Conservation (phyloP, 208 protist species). For the Crithidia brevicula region DNA sequence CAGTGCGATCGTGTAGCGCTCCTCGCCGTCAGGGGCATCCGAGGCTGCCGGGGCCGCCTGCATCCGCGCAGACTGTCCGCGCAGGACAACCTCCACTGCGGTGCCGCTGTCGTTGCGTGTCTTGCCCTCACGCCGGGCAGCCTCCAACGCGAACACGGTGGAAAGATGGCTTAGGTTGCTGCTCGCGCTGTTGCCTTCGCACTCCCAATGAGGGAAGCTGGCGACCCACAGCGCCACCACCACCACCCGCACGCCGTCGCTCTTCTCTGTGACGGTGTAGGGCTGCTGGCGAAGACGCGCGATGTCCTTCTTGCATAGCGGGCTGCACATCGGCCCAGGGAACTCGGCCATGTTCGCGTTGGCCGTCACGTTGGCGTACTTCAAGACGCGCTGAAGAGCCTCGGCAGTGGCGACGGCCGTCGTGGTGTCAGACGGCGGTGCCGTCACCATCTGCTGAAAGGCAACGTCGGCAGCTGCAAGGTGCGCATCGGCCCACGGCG, state of each 20-base stretch:
- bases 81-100: background rate
- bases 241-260: conserved; percentile 76
- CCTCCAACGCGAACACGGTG: conserved; percentile 21
- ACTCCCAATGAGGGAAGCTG: conserved; percentile 52
- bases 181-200: background rate
- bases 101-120: background rate
- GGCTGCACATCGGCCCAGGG: conserved; percentile 77
- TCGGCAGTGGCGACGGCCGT: background rate
- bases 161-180: conserved; percentile 11
- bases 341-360: conserved; percentile 37
- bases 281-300: conserved; percentile 15
- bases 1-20: background rate
- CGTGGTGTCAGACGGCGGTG: background rate
- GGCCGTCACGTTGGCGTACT: conserved; percentile 21
- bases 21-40: background rate
- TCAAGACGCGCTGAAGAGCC: conserved; percentile 16
- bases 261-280: conserved; percentile 84
- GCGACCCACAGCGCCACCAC: conserved; percentile 34
- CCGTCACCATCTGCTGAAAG: conserved; percentile 2
- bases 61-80: background rate
- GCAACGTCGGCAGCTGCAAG: background rate
- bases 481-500: background rate
- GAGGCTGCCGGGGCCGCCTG: background rate
- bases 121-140: conserved; percentile 2
- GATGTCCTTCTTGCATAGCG: conserved; percentile 58